Percentiles rank a stretch among this genome's conserved stretches.
Conservation (phyloP, 1,139 yeast species). For the Petasospora fabianii region DNA sequence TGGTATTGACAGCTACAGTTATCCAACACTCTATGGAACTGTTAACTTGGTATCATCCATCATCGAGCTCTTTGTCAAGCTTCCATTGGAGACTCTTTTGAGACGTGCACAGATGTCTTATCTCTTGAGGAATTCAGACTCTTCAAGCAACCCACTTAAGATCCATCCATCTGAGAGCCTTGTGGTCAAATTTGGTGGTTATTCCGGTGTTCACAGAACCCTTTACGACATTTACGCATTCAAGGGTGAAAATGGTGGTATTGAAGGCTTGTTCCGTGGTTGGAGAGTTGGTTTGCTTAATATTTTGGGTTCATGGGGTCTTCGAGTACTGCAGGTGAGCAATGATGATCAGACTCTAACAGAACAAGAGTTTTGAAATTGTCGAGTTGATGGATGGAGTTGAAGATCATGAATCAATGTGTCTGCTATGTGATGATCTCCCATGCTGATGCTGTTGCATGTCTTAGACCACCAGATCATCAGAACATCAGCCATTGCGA, state of each 20-base stretch:
- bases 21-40: constrained; percentile 58
- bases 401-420: no score
- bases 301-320: constrained; percentile 81
- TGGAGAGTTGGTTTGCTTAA: constrained; percentile 87
- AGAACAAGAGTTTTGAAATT: constrained; percentile 32
- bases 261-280: constrained; percentile 71
- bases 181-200: constrained; percentile 51
- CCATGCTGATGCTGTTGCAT: no score
- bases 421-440: no score
- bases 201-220: constrained; percentile 49
- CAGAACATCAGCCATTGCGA: no score
- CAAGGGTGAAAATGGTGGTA: constrained; percentile 37
- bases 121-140: constrained; percentile 36
- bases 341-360: constrained; percentile 39
- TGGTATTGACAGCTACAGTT: constrained; percentile 65
- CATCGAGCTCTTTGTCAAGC: constrained; percentile 65
- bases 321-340: constrained; percentile 56
- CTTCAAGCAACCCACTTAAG: constrained; percentile 30
- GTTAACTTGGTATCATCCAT: constrained; percentile 52
- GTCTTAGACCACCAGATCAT: no score
- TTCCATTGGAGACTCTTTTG: constrained; percentile 84
- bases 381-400: no score
- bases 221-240: constrained; percentile 44
- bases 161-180: constrained; percentile 39
- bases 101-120: constrained; percentile 79